Percentiles rank a stretch among this genome's conserved stretches.
Evolutionary conservation across 441 rosid species (phyloP).

Genomic region (Aleurites moluccanus): DNA sequence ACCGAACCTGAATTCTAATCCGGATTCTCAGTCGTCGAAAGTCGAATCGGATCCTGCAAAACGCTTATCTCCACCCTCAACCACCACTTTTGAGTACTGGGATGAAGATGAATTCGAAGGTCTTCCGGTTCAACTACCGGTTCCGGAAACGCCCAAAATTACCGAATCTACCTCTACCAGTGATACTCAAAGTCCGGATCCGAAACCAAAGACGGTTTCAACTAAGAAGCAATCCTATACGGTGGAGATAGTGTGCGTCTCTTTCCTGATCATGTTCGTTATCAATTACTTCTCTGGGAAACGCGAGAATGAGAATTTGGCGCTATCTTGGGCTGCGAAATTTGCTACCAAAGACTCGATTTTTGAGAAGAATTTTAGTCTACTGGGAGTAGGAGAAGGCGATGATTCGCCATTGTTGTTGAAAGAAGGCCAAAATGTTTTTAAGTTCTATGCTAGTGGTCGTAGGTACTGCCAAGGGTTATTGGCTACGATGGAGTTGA

Average conservation of each 20-base stretch:
- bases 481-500: conserved; percentile 87
- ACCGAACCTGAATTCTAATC: conserved; percentile 29
- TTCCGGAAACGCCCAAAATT: conserved; percentile 25
- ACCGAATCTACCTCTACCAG: conserved; percentile 37
- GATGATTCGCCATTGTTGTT: conserved; percentile 80
- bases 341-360: conserved; percentile 75
- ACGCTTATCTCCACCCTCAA: conserved; percentile 29
- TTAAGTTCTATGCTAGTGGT: conserved; percentile 94
- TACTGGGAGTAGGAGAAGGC: conserved; percentile 82
- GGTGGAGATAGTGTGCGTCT: conserved; percentile 58
- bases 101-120: conserved; percentile 98
- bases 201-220: conserved; percentile 11
- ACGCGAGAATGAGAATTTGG: conserved; percentile 81
- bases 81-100: conserved; percentile 69
- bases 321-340: conserved; percentile 86
- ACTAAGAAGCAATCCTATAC: conserved; percentile 41
- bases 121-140: conserved; percentile 43
- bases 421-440: conserved; percentile 81
- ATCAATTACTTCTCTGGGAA: conserved; percentile 79
- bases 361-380: conserved; percentile 86
- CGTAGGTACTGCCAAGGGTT: conserved; percentile 81
- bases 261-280: conserved; percentile 55
- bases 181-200: conserved; percentile 33
- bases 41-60: conserved; percentile 28
- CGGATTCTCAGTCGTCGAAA: conserved; percentile 7